Evolutionary conservation across 2,329 filamentous ascomycete genomes (phyloP), one percentile per base, ranked within the genome.

Genomic region (Fusarium torreyae): DNA sequence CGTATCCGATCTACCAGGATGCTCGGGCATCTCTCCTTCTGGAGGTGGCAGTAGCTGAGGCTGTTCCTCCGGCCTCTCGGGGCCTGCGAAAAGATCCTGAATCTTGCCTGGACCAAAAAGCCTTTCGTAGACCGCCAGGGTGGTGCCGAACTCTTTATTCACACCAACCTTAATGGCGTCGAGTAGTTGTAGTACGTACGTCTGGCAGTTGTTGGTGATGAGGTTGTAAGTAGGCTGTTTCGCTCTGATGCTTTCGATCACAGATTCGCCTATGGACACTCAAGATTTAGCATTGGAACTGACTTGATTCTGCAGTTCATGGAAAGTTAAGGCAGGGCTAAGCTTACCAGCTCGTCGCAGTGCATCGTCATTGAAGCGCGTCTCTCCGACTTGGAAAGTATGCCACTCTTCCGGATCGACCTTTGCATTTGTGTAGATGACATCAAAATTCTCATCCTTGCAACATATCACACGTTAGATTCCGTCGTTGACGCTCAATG

Each of bases 141-240:
- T 86, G 5, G 86, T 87, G 38, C 81, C 86, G 42, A 88, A 88
- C 48, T 88, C 80, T 43, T 80, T 82, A 59, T 83, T 81, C 14
- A 80, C 77, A 8, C 84, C 83, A 14, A 85, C 79, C 61, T 87
- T 84, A 59, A 88, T 86, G 31, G 84, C 83, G 59, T 88, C 85
- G 9, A 88, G 81, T 15, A 88, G 76, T 44, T 81, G 77, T 15
- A 87, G 71, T 0, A 85, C 86, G 62, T 85, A 88, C 18, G 85
- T 88, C 68, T 89, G 87, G 74, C 87, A 89, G 75, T 89, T 89
- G 74, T 89, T 89, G 66, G 80, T 85, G 73, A 89, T 88, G 57
- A 89, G 80, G 55, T 88, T 88, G 75, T 89, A 89, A 1, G 78
- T 84, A 0, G 86, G 81, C 11, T 82, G 80, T 50, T 78, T 81